These are phyloP conservation scores for Leucosporidium yakuticum DNA, from an alignment of 768 basidiomycete genomes.

Conservation along the genomic window DNA sequence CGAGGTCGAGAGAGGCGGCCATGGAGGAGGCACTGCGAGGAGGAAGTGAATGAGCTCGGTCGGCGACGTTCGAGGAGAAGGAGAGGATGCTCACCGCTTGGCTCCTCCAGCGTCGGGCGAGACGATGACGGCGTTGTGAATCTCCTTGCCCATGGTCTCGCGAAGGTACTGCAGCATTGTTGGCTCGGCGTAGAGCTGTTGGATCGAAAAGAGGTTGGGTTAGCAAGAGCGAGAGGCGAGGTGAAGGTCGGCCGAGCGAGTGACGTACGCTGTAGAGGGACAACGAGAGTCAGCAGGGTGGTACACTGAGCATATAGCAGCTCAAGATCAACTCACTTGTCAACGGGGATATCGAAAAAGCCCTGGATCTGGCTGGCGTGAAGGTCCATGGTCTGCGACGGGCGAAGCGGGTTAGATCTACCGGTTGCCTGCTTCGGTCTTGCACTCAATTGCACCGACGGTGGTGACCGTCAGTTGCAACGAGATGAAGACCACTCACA, in stretches of 20 bases:
- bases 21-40: conserved; percentile 81
- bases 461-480: neutral
- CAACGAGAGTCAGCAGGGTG: neutral
- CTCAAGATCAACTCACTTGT: conserved; percentile 77
- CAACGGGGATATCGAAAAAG: conserved; percentile 98
- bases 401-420: neutral
- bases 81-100: conserved; percentile 60
- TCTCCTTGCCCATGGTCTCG: conserved; percentile 63
- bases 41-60: neutral
- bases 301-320: neutral
- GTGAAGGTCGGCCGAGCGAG: conserved; percentile 12
- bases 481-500: conserved; percentile 50
- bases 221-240: neutral
- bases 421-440: neutral
- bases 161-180: conserved; percentile 92
- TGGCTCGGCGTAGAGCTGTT: conserved; percentile 87
- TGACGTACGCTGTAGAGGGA: conserved; percentile 27
- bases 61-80: neutral
- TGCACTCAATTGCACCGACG: neutral
- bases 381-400: conserved; percentile 84
- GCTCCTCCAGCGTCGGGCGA: conserved; percentile 98
- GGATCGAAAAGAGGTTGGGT: conserved; percentile 3
- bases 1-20: conserved; percentile 89
- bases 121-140: conserved; percentile 83
- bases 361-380: conserved; percentile 99